phyloP scores from a whole-genome alignment of 257 asterid species.

The Solanum sparsipilum region DNA sequence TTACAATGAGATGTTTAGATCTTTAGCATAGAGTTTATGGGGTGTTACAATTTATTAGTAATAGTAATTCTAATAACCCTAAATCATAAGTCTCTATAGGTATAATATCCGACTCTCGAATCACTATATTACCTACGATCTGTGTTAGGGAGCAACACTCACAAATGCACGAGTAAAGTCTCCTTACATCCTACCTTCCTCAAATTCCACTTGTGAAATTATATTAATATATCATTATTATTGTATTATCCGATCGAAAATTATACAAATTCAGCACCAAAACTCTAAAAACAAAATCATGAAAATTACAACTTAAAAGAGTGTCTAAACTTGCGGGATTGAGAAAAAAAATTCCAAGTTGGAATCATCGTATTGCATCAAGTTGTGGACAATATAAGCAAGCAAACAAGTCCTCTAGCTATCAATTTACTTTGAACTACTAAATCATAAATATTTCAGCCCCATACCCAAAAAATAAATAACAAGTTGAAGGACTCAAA shows the following conservation, averaged over 20 bases:
- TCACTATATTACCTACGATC: neutral
- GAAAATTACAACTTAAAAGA: neutral
- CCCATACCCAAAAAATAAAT: no score
- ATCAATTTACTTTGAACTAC: neutral
- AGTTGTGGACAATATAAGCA: neutral
- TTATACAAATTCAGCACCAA: neutral
- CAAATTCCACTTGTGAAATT: no score
- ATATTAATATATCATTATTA: no score
- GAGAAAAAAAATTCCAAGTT: no score
- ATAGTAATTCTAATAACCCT: no score
- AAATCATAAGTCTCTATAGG: neutral
- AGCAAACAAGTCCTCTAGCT: neutral
- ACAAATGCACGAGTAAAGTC: neutral
- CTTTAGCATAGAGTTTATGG: no score
- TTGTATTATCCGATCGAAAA: no score
- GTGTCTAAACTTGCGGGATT: neutral
- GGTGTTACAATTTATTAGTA: no score
- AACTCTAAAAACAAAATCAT: no score
- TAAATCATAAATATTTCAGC: neutral
- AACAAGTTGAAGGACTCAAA: neutral
- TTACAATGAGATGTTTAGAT: no score
- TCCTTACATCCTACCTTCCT: neutral
- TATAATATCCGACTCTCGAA: neutral
- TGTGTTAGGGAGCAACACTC: neutral
- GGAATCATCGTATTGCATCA: neutral